Conservation (phyloP, 805 yeast species). For the Yarrowia osloensis region DNA sequence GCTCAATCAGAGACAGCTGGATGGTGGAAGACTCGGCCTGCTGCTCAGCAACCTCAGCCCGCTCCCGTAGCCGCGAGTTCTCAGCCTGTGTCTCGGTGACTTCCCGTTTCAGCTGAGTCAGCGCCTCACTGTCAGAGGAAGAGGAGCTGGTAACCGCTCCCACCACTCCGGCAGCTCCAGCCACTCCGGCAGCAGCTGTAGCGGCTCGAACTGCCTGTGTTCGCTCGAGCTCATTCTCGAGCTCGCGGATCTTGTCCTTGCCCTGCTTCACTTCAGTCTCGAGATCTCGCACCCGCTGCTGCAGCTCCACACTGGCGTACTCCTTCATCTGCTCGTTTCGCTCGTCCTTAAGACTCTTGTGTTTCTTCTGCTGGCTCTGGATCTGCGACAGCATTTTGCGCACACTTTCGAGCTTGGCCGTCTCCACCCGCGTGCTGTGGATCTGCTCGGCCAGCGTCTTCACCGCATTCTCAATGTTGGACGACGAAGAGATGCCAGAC, state of each 20-base stretch:
- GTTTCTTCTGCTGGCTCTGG: slow-evolving; percentile 35
- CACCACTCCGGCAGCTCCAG: neutral
- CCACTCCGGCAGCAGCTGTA: neutral
- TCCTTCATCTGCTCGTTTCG: slow-evolving; percentile 6
- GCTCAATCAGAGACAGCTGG: slow-evolving; percentile 23
- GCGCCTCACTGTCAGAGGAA: neutral
- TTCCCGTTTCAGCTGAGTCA: neutral
- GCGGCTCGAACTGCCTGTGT: neutral
- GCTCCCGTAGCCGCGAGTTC: neutral
- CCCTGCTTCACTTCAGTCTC: neutral
- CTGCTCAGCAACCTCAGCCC: slow-evolving; percentile 16
- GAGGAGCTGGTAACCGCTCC: neutral
- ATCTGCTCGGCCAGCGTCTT: slow-evolving; percentile 42
- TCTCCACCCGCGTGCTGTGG: slow-evolving; percentile 41
- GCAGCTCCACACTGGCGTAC: slow-evolving; percentile 2
- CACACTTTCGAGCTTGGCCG: slow-evolving; percentile 42
- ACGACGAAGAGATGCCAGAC: slow-evolving; percentile 39
- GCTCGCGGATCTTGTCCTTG: neutral
- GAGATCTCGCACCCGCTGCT: slow-evolving; percentile 15
- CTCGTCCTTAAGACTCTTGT: slow-evolving; percentile 18
- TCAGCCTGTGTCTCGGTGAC: neutral
- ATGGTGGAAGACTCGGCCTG: slow-evolving; percentile 12
- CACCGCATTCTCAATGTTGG: slow-evolving; percentile 43
- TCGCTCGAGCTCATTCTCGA: neutral
- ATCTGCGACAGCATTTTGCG: slow-evolving; percentile 40